Evolutionary conservation across 2,329 filamentous ascomycete genomes (phyloP).

Genomic region (Tolypocladium guangdongense): DNA sequence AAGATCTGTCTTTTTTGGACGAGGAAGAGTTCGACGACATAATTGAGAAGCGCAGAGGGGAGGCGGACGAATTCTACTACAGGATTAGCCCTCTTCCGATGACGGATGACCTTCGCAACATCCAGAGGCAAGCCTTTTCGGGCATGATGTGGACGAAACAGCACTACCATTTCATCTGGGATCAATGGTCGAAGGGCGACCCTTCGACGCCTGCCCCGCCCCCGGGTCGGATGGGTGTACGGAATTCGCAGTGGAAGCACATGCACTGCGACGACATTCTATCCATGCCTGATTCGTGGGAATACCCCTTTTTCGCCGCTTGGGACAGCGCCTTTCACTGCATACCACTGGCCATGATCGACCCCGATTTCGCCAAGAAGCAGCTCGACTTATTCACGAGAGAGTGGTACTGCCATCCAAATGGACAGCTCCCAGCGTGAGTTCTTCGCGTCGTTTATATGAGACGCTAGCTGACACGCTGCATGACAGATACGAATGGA

Average conservation of each 20-base stretch:
- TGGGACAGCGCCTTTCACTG: slow-evolving; percentile 98
- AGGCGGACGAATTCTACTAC: slow-evolving; percentile 94
- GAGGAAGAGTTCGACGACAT: slow-evolving; percentile 89
- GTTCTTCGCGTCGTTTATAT: slow-evolving; percentile 11
- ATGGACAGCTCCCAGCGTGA: slow-evolving; percentile 84
- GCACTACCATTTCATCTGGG: slow-evolving; percentile 93
- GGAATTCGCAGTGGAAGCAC: slow-evolving; percentile 88
- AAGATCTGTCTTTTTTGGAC: slow-evolving; percentile 68
- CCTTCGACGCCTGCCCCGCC: slow-evolving; percentile 81
- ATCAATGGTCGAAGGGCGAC: slow-evolving; percentile 95
- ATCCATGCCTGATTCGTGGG: slow-evolving; percentile 98
- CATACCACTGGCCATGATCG: slow-evolving; percentile 91
- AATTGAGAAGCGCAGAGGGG: slow-evolving; percentile 73
- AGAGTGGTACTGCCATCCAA: slow-evolving; percentile 98
- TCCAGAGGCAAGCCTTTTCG: slow-evolving; percentile 86
- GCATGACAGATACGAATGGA: slow-evolving; percentile 67
- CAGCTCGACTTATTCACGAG: slow-evolving; percentile 91
- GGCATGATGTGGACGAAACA: slow-evolving; percentile 99
- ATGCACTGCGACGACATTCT: slow-evolving; percentile 90
- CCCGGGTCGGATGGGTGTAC: slow-evolving; percentile 62
- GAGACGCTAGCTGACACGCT: slow-evolving; percentile 5
- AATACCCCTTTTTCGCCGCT: slow-evolving; percentile 94
- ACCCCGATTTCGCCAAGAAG: slow-evolving; percentile 96
- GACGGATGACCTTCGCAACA: slow-evolving; percentile 85
- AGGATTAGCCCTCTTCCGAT: slow-evolving; percentile 87